Evolutionary conservation across 2,329 filamentous ascomycete species (phyloP), one percentile per base, ranked within the genome.

Genomic region (Coniosporium tulheliwenetii): DNA sequence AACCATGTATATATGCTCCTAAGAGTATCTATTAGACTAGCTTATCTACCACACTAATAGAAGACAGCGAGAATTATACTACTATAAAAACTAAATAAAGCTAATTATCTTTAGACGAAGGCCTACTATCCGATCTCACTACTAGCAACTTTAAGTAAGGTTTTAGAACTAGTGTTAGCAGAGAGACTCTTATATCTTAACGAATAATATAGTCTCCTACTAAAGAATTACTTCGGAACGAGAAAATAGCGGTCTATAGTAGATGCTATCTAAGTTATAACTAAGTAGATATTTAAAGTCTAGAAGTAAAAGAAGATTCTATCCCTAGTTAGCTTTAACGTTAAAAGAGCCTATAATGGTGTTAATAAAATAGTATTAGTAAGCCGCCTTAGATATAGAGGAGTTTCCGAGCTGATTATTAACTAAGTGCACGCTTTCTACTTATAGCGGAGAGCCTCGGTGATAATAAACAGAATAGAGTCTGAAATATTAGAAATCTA

Each of bases 271-370:
- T 8, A 53, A 2, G 43, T 57, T 32, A 34, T 61, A 10, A 37
- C 52, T 39, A 47, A 58, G 43, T 14, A 50, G 8, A 52, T 59
- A 26, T 55, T 55, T 31, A 41, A 47, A 3, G 55, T 48, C 32
- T 59, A 38, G 59, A 50, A 41, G 48, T 50, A 44, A 34, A 41
- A 46, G 38, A 51, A 52, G 43, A 51, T 57, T 8, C 43, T 61
- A 3, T 58, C 53, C 38, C 47, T 62, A 8, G 47, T 60, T 37
- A 59, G 52, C 41, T 64, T 64, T 39, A 54, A 64, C 46, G 48
- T 65, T 1, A 63, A 64, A 44, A 58, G 59, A 15, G 60, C 57
- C 38, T 64, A 60, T 42, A 64, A 65, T 38, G 49, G 61, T n/a
- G 58, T 65, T 10, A 59, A 45, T 19, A 60, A 59, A 42, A 51